Evolutionary conservation across 2,329 filamentous ascomycete species (phyloP).

Genomic region (Phoma sp.): DNA sequence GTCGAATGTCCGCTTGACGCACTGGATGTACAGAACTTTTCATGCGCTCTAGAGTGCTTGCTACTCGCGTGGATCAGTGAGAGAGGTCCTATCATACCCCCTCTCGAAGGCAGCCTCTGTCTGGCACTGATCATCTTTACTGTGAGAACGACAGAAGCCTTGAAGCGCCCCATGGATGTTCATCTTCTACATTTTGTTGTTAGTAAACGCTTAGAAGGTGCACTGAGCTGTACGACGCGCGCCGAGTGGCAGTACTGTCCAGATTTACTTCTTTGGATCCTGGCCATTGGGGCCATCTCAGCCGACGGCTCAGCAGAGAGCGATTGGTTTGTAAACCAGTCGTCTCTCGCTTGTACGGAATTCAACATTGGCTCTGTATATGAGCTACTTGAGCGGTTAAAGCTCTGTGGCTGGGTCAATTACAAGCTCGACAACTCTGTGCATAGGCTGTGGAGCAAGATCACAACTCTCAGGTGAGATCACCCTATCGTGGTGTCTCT

Average conservation of each 20-base stretch:
- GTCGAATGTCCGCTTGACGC: conserved; percentile 40
- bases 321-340: conserved; percentile 43
- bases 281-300: conserved; percentile 45
- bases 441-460: conserved; percentile 37
- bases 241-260: conserved; percentile 41
- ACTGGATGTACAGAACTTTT: conserved; percentile 46
- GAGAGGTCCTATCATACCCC: conserved; percentile 30
- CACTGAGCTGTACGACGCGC: conserved; percentile 42
- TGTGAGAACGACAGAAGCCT: conserved; percentile 43
- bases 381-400: conserved; percentile 37
- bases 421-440: conserved; percentile 45
- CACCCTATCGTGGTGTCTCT: conserved; percentile 30
- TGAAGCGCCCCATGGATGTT: conserved; percentile 31
- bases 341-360: conserved; percentile 40
- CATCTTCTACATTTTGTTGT: conserved; percentile 41
- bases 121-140: conserved; percentile 46
- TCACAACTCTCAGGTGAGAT: conserved; percentile 46
- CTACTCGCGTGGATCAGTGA: conserved; percentile 42
- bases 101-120: conserved; percentile 46
- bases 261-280: conserved; percentile 47
- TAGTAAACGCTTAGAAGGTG: conserved; percentile 42
- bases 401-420: conserved; percentile 46
- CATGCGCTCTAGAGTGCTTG: conserved; percentile 42
- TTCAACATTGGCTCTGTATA: conserved; percentile 37
- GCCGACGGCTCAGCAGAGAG: conserved; percentile 40